Conservation (phyloP, 2,329 filamentous ascomycete species). For the Aspergillus udagawae region DNA sequence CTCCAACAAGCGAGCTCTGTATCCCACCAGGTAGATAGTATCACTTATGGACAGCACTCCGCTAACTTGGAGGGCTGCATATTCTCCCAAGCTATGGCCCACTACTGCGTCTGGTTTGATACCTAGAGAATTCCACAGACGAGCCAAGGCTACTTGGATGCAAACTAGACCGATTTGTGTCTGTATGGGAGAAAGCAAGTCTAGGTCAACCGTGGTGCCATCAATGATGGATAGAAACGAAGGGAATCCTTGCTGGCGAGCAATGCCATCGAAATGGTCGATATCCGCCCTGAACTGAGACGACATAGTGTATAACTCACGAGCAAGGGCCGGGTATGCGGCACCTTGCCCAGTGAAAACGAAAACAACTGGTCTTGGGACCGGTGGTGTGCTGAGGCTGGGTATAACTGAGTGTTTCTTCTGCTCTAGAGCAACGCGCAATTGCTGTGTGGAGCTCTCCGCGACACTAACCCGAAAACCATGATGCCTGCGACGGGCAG, state of each 20-base stretch:
- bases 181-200: slow-evolving; percentile 24
- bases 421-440: slow-evolving; percentile 15
- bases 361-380: slow-evolving; percentile 27
- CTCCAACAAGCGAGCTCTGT: slow-evolving; percentile 37
- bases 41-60: slow-evolving; percentile 37
- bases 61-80: slow-evolving; percentile 37
- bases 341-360: slow-evolving; percentile 40
- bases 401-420: slow-evolving; percentile 23
- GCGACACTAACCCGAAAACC: slow-evolving; percentile 31
- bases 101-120: slow-evolving; percentile 35
- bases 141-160: slow-evolving; percentile 38
- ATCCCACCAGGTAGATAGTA: slow-evolving; percentile 38
- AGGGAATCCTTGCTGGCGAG: slow-evolving; percentile 31
- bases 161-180: slow-evolving; percentile 36
- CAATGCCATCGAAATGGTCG: slow-evolving; percentile 28
- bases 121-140: slow-evolving; percentile 35
- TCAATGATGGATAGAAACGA: slow-evolving; percentile 35
- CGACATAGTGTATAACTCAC: slow-evolving; percentile 28
- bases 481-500: slow-evolving; percentile 49
- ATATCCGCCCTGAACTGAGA: slow-evolving; percentile 28
- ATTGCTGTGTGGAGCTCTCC: slow-evolving; percentile 3
- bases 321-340: slow-evolving; percentile 34
- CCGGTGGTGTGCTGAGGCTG: slow-evolving; percentile 19
- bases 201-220: slow-evolving; percentile 25
- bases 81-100: slow-evolving; percentile 42